Evolutionary conservation across 768 basidiomycete genomes (phyloP), one percentile per base, ranked within the genome.

Genomic region (Russula vinacea): DNA sequence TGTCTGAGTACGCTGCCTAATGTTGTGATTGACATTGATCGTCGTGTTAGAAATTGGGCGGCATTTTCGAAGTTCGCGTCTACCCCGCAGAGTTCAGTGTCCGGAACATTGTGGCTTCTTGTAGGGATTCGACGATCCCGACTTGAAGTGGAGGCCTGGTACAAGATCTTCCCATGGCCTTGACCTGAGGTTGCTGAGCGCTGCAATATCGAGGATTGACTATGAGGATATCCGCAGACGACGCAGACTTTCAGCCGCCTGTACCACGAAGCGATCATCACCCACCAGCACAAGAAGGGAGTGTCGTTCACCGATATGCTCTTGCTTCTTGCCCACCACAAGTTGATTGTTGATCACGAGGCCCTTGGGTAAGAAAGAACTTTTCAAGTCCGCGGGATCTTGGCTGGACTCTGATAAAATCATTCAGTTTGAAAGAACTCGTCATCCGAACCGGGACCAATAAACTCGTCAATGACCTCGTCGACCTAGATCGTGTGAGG

Each of bases 231-330:
- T 94, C 66, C 79, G 87, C 60, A 81, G 83, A 68, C 83, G 93
- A 47, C 82, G 89, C 67, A 81, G 80, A 3, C 76, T 87, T 95
- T 90, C 71, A 84, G 83, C 68, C 82, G 89, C 24, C 76, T 98
- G 1, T 94, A 89, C 70, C 89, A 96, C 71, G 96, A 98, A 78
- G 94, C 95, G 2, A 78, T 77, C 68, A 83, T 94, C 37, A 82
- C 85, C 3, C 85, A 87, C 66, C 82, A 88, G 65, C 81, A 80
- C 37, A 85, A 86, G 1, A 81, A 84, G 57, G 94, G 94, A 10
- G 92, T 98, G 64, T 90, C 92, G 26, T 98, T 98, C 78, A 91
- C 87, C 1, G 83, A 86, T 51, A 96, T 96, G 91, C 81, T 98
- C 3, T 72, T 90, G 39, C 76, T 98, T 51, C 77, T 98, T 45